Percentiles rank a stretch among this genome's conserved stretches.
Evolutionary conservation across 192 early-diverging fungal species (phyloP).

Genomic region (Thoreauomyces humboldtii): DNA sequence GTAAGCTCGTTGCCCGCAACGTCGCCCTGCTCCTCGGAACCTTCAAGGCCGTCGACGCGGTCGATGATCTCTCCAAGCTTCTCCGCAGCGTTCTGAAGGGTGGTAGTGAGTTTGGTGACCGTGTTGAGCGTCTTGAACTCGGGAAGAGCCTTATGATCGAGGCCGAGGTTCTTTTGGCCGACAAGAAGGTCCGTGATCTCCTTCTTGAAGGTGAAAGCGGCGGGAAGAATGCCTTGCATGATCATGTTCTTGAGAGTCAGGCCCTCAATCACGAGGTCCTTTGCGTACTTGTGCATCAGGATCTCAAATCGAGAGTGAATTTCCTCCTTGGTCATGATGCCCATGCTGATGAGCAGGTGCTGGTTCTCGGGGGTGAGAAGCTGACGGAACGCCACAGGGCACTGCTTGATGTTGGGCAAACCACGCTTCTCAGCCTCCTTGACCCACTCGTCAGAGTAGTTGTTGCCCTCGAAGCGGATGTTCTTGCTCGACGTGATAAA

Average conservation of each 20-base stretch:
- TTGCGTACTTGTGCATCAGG: conserved; percentile 94
- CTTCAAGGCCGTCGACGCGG: conserved; percentile 58
- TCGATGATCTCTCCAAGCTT: conserved; percentile 57
- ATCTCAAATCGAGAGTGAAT: conserved; percentile 93
- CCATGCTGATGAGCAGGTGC: conserved; percentile 73
- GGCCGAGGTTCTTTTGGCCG: conserved; percentile 58
- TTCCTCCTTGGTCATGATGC: conserved; percentile 85
- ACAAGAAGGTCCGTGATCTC: conserved; percentile 78
- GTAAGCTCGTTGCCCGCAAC: conserved; percentile 59
- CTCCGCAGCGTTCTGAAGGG: conserved; percentile 54
- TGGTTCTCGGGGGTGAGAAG: conserved; percentile 68
- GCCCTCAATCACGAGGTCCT: conserved; percentile 93
- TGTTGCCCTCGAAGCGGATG: conserved; percentile 97
- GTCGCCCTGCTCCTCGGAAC: conserved; percentile 58
- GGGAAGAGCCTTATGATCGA: conserved; percentile 55
- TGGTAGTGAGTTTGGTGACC: conserved; percentile 59
- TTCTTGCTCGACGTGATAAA: conserved; percentile 77
- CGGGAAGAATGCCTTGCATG: conserved; percentile 82
- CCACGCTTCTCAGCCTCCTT: conserved; percentile 91
- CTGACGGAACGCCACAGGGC: conserved; percentile 86
- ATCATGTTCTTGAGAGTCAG: conserved; percentile 83
- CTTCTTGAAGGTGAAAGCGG: conserved; percentile 85
- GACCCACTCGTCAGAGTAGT: conserved; percentile 94
- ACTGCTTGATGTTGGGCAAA: conserved; percentile 90
- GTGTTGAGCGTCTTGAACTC: conserved; percentile 70